Percentiles rank a stretch among this genome's conserved stretches.
Conservation (phyloP, 495 filamentous ascomycete species). For the Podospora tetraspora region DNA sequence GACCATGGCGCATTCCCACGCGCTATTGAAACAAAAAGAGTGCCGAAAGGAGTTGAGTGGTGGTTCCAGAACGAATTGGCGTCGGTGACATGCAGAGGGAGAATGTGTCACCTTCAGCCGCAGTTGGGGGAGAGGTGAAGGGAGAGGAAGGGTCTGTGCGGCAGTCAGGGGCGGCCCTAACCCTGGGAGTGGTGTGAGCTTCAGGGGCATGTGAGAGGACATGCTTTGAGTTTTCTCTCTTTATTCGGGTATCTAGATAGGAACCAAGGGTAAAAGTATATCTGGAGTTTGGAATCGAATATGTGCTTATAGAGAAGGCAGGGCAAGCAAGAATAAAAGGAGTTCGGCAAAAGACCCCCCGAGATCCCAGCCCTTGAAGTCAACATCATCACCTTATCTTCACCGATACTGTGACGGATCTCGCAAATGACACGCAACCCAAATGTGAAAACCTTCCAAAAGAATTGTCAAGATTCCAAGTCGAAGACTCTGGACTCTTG, state of each 20-base stretch:
- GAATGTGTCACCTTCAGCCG: neutral
- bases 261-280: neutral
- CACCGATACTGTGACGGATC: no score
- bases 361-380: neutral
- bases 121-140: neutral
- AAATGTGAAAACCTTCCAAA: no score
- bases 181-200: neutral
- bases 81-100: neutral
- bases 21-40: constrained; percentile 1
- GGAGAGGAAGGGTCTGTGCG: neutral
- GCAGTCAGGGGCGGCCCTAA: neutral
- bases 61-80: neutral
- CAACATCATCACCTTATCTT: neutral
- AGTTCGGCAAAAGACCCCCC: neutral
- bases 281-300: neutral
- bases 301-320: neutral
- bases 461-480: no score
- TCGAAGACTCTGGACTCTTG: no score
- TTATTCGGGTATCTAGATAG: no score
- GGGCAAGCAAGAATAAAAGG: neutral
- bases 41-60: neutral
- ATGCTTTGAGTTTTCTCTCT: no score
- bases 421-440: no score
- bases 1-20: neutral
- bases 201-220: neutral